Percentiles rank a stretch among this genome's conserved stretches.
These are phyloP conservation scores for Clitocybe nebularis DNA, from an alignment of 1,284 basidiomycete species.

Conservation along the genomic window DNA sequence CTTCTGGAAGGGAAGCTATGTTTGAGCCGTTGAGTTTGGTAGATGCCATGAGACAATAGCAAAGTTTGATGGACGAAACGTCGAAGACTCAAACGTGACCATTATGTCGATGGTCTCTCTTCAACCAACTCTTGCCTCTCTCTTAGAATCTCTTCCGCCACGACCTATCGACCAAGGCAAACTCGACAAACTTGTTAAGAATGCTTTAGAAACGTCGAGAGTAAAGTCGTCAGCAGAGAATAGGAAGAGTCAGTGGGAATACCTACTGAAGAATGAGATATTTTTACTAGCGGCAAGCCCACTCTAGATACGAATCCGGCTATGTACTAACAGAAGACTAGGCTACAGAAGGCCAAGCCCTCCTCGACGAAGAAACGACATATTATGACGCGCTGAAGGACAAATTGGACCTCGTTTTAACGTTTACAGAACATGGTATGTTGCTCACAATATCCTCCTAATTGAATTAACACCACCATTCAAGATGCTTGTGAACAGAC, in stretches of 20 bases:
- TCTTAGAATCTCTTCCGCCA: slow-evolving; percentile 51
- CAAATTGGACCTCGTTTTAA: slow-evolving; percentile 66
- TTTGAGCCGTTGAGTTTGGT: slow-evolving; percentile 2
- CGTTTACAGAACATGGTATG: slow-evolving; percentile 71
- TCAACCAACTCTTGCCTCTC: slow-evolving; percentile 36
- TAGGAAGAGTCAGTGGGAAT: slow-evolving; percentile 69
- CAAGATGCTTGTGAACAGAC: slow-evolving; percentile 39
- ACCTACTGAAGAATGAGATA: slow-evolving; percentile 61
- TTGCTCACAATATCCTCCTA: slow-evolving; percentile 4
- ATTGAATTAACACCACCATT: background rate
- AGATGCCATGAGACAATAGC: slow-evolving; percentile 6
- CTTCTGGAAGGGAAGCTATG: slow-evolving; percentile 1
- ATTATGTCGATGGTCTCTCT: slow-evolving; percentile 34
- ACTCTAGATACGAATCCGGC: slow-evolving; percentile 1
- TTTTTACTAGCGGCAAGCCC: slow-evolving; percentile 62
- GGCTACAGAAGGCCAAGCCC: slow-evolving; percentile 58
- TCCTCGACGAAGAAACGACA: slow-evolving; percentile 38
- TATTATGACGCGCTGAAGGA: slow-evolving; percentile 63
- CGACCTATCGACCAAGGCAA: slow-evolving; percentile 41
- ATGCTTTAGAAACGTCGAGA: slow-evolving; percentile 41
- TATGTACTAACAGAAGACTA: slow-evolving; percentile 23
- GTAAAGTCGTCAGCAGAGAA: slow-evolving; percentile 49
- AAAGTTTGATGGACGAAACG: slow-evolving; percentile 10
- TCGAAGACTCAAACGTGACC: too few relatives aligned
- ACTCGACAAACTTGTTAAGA: slow-evolving; percentile 47